Evolutionary conservation across 768 basidiomycete species (phyloP), one percentile per base, ranked within the genome.

Genomic region (Phallus indusiatus): DNA sequence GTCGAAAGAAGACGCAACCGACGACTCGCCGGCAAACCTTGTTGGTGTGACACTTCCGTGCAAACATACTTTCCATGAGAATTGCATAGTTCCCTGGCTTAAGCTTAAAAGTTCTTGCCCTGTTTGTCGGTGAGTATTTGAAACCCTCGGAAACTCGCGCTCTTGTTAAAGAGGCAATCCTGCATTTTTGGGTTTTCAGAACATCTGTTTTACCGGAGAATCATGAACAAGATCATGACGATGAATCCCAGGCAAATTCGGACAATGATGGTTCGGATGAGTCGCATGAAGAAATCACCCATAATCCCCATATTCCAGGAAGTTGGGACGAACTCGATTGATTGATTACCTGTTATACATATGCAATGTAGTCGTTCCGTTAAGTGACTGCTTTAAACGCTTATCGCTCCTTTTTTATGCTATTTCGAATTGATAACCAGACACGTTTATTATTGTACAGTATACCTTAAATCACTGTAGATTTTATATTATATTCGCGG

Each of bases 91-190:
- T 28, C 94, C 94, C 0, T 97, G 94, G 95, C 75, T 97, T 9
- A 90, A 89, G 68, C 84, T 84, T 0, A 94, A 88, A 64, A 94
- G 91, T 5, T 95, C 94, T 16, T 98, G 95, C 74, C 95, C 94
- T n/a, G 93, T 94, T 9, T 98, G 94, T 77, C 80, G 90, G 87
- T 88, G 67, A 20, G 81, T 64, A 28, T 51, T n/a, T 7, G 18
- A 22, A 16, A 51, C 4, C 50, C 14, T 28, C 28, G 28, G 28
- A 28, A 28, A 28, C 4, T 28, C 7, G 2, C 4, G 42, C 42
- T 50, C 17, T 34, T 16, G 24, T 22, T 11, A 21, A 17, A 49
- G 33, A 12, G 48, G 49, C 12, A 14, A 33, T 51, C 5, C 20
- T 51, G n/a, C 37, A 8, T 34, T 28, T 21, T 50, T 12, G 12